These are phyloP conservation scores for Urostyla sp. DNA, from an alignment of 73 alveolate genomes.

Conservation along the genomic window DNA sequence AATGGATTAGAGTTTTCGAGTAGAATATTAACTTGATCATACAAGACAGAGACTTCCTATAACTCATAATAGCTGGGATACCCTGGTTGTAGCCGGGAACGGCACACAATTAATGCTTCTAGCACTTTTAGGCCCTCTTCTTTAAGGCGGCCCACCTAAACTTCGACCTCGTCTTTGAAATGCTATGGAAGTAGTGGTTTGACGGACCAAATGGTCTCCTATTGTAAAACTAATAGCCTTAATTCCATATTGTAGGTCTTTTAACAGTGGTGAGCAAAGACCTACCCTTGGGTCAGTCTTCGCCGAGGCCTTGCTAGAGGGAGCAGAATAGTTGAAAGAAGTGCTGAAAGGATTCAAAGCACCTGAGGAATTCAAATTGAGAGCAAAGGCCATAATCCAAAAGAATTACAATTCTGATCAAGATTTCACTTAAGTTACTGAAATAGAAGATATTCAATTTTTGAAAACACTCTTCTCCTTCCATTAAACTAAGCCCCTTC, in stretches of 20 bases:
- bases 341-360: slow-evolving; percentile 8
- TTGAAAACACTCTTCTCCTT: slow-evolving; percentile 7
- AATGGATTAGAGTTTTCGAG: slow-evolving; percentile 38
- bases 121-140: slow-evolving; percentile 19
- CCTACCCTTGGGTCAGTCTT: too few relatives aligned
- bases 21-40: slow-evolving; percentile 14
- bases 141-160: too few relatives aligned
- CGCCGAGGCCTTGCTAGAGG: too few relatives aligned
- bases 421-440: neutral
- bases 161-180: too few relatives aligned
- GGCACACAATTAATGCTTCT: slow-evolving; percentile 43
- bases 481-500: slow-evolving; percentile 21
- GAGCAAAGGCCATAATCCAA: slow-evolving; percentile 23
- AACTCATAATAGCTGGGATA: slow-evolving; percentile 33
- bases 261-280: slow-evolving; percentile 23
- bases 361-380: slow-evolving; percentile 15
- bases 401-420: slow-evolving; percentile 29
- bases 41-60: slow-evolving; percentile 44
- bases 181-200: slow-evolving; percentile 5
- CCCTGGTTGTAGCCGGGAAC: slow-evolving; percentile 57
- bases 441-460: neutral
- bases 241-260: slow-evolving; percentile 36
- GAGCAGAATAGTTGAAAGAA: neutral
- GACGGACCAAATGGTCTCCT: slow-evolving; percentile 38
- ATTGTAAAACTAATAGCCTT: slow-evolving; percentile 29